Base-by-base conservation (phyloP, 2,329 filamentous ascomycete species). In the Blastomyces gilchristii region DNA sequence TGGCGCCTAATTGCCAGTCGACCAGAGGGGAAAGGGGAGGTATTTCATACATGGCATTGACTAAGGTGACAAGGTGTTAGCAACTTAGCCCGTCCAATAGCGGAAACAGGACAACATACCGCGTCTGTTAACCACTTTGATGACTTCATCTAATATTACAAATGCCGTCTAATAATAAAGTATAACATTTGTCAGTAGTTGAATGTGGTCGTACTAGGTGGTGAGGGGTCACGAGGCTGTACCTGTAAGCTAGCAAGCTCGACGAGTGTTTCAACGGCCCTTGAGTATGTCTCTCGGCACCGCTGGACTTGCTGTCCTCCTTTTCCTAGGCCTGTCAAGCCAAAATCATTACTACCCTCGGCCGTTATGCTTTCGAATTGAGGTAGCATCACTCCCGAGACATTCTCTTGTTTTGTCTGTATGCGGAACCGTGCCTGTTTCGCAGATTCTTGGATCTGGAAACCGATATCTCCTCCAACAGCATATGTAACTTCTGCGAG, bases 121-220 rank as follows among this genome's bases (percentile, higher is more conserved):
- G 90, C 94, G 88, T 72, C 94, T 86, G 76, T 99, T 99, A 62
- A 99, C 94, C 34, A 97, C 91, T 80, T 99, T 99, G 80, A 99
- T 99, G 63, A 99, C 94, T 77, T 99, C 94, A 74, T 99, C 94
- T 65, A 99, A 78, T 68, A 97, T 97, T 58, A 99, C 91, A 75
- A 99, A 99, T 6, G 94, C 94, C 67, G 94, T 99, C 85, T 87
- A 70, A 14, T 64, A 53, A 54, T 58, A 60, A 12, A 71, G 58
- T 63, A 64, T 65, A 11, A 69, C 64, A 47, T 22, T 3, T 22
- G 65, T 64, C 41, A 60, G 14, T 25, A 43, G 22, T 25, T 52
- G 22, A 34, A 31, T 39, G 50, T 18, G 31, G 14, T 11, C 45
- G 28, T 7, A 22, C 8, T 22, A 11, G 7, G 45, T 6, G 45